Base-by-base conservation (phyloP, 345 rosid genomes). In the Euphorbia lathyris region DNA sequence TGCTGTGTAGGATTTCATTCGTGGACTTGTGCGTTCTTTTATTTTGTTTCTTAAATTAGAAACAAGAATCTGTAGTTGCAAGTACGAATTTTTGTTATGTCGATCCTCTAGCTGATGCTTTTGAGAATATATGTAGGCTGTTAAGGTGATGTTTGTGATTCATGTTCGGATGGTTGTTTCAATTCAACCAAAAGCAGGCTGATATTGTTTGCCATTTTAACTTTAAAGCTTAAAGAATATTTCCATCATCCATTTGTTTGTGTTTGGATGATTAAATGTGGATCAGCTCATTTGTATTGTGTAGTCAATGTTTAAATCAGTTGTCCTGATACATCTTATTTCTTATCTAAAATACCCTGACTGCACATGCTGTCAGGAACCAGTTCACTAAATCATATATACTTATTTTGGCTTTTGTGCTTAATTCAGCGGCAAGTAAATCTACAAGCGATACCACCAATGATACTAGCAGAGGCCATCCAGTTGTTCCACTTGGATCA, bases 351-450 rank as follows among this genome's bases (percentile, higher is more conserved):
- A 56, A 32, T 58, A 9, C 5, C 7, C 55, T 1, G 38, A 51
- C n/a, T 20, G n/a, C n/a, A 47, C 25, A n/a, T 70, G 34, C 14
- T 27, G 38, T 50, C 9, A 38, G 26, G 19, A 58, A 50, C 58
- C 25, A 16, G 27, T 65, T 58, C 23, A 11, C 13, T 69, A 59
- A 53, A 10, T 50, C 9, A 62, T 53, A 17, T 23, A 4, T n/a
- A 30, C 17, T 48, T 38, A 20, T 29, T 55, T 52, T 71, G 10
- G n/a, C 32, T 25, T 36, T 66, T 30, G 8, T 69, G 25, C 42
- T 23, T 53, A 51, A 78, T 61, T 72, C 70, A 74, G 77, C 63
- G 6, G 77, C 52, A 29, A 74, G 77, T 63, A 67, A 62, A 68
- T 61, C 68, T n/a, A 68, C 77, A 29, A 67, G 62, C 45, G 77